Conservation (phyloP, 2,329 filamentous ascomycete species). For the Pseudogymnoascus sp. region DNA sequence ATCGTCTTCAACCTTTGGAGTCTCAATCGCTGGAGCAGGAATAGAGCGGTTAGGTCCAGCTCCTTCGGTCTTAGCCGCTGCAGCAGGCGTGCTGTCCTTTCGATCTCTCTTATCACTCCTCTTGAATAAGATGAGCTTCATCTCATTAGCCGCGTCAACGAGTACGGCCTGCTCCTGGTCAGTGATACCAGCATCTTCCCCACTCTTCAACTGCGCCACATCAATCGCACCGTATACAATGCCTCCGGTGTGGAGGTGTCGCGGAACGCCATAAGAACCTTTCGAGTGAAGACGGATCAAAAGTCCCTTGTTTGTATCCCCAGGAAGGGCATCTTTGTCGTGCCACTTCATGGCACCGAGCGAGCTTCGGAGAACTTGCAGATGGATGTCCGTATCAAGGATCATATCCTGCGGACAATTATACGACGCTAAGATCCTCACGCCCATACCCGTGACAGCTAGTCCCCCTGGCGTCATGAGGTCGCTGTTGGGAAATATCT, state of each 20-base stretch:
- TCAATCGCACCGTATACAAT: not conserved
- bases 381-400: not conserved
- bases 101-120: not conserved
- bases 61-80: not conserved
- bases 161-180: not conserved
- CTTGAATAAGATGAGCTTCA: not conserved
- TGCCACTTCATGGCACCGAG: not conserved
- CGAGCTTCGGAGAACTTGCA: not conserved
- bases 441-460: not conserved
- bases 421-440: not conserved
- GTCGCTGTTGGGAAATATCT: not conserved
- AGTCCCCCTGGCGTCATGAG: not conserved
- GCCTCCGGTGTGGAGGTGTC: not conserved
- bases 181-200: not conserved
- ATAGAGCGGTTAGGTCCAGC: not conserved
- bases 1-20: not conserved
- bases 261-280: not conserved
- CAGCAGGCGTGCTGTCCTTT: not conserved
- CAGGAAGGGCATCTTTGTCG: not conserved
- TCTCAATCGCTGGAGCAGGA: not conserved
- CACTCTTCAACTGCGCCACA: not conserved
- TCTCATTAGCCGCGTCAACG: not conserved
- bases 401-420: not conserved
- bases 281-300: not conserved
- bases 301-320: not conserved